phyloP scores from a whole-genome alignment of 805 yeast genomes.

The Starmerella vitae region DNA sequence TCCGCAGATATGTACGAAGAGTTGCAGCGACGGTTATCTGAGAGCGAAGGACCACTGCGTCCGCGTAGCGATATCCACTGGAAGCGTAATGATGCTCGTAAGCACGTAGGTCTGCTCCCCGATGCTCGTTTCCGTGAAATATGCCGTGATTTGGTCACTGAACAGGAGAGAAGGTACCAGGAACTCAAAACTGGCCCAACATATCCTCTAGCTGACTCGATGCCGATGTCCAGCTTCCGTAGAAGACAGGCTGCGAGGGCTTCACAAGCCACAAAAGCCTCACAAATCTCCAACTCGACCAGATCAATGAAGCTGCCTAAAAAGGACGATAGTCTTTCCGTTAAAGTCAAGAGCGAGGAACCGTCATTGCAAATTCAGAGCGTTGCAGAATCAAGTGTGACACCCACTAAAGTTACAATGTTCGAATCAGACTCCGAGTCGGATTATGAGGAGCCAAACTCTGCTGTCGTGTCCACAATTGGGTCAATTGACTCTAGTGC shows the following conservation, averaged over 20 bases:
- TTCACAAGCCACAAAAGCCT: background rate
- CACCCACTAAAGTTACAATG: conserved; percentile 74
- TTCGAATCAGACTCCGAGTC: conserved; percentile 72
- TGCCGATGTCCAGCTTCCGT: conserved; percentile 4
- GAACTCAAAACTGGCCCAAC: conserved; percentile 26
- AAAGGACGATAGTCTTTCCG: background rate
- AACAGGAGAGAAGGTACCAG: conserved; percentile 64
- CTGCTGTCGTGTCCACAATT: no score
- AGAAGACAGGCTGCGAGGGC: background rate
- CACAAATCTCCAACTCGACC: background rate
- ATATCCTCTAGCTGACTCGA: conserved; percentile 12
- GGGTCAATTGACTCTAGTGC: no score
- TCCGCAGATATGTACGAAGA: conserved; percentile 94
- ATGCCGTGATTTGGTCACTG: conserved; percentile 77
- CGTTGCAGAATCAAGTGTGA: conserved; percentile 42
- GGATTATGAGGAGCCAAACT: conserved; percentile 10
- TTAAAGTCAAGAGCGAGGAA: background rate
- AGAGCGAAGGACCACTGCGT: conserved; percentile 41
- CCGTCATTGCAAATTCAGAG: conserved; percentile 14
- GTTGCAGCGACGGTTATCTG: conserved; percentile 56
- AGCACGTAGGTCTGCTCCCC: conserved; percentile 75
- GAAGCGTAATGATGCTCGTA: conserved; percentile 89
- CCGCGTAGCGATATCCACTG: conserved; percentile 73
- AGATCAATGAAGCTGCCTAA: background rate
- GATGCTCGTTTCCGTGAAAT: conserved; percentile 73